These are phyloP conservation scores for Abortiporus biennis DNA, from an alignment of 1,284 basidiomycete species.

Conservation along the genomic window DNA sequence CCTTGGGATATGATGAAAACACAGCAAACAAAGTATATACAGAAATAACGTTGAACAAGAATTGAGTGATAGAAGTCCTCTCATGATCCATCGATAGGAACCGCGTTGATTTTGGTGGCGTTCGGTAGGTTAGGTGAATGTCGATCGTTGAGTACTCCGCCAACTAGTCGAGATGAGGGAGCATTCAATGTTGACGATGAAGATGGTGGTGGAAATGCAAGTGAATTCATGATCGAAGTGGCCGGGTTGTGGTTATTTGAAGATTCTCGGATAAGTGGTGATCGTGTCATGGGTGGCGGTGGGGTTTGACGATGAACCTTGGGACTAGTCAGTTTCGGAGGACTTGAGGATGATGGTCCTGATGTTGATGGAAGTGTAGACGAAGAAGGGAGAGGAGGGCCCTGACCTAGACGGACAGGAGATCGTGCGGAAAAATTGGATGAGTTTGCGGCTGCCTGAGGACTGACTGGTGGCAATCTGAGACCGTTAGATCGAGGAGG, in stretches of 20 bases:
- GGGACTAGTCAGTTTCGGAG: constrained; percentile 9
- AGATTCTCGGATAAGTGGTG: constrained; percentile 9
- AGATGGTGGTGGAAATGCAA: constrained; percentile 6
- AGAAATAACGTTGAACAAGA: no score
- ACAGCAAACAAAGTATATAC: no score
- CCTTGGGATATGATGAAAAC: no score
- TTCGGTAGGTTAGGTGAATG: constrained; percentile 3
- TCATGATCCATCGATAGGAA: constrained; percentile 9
- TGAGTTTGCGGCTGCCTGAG: neutral
- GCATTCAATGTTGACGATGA: constrained; percentile 12
- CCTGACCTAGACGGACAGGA: constrained; percentile 9
- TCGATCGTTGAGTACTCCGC: neutral
- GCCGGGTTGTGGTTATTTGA: neutral
- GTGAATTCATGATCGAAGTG: neutral
- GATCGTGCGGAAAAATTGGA: constrained; percentile 5
- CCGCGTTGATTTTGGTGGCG: constrained; percentile 6
- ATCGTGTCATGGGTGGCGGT: constrained; percentile 9
- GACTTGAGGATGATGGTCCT: neutral
- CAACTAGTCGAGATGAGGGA: constrained; percentile 7
- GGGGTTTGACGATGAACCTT: constrained; percentile 9
- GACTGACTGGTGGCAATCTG: constrained; percentile 14
- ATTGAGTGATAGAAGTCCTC: no score
- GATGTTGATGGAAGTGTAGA: neutral
- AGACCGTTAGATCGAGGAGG: constrained; percentile 9
- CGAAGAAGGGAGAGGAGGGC: constrained; percentile 6